phyloP scores from a whole-genome alignment of 1,284 basidiomycete species.

The Pterula multifida region DNA sequence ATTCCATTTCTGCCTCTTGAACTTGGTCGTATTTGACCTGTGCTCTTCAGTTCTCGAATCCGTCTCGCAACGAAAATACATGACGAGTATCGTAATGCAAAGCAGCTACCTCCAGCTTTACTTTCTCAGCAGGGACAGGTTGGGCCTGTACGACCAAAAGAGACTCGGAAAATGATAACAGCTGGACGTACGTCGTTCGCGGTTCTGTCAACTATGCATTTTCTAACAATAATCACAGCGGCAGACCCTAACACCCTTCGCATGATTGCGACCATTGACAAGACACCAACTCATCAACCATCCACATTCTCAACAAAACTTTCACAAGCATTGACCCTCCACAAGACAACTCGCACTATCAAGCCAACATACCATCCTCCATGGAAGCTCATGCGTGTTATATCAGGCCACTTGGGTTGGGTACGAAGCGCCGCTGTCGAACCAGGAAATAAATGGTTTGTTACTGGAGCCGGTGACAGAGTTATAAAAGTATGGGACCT shows the following conservation, averaged over 20 bases:
- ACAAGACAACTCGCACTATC: conserved; percentile 84
- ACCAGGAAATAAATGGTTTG: conserved; percentile 98
- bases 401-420: conserved; percentile 97
- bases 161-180: conserved; percentile 56
- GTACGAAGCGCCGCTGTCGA: conserved; percentile 95
- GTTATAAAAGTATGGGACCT: conserved; percentile 99
- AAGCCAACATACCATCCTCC: conserved; percentile 93
- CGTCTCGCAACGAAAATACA: conserved; percentile 66
- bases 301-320: conserved; percentile 55
- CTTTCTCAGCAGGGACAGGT: conserved; percentile 72
- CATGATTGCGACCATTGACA: conserved; percentile 63
- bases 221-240: conserved; percentile 21
- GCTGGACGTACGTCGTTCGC: conserved; percentile 43
- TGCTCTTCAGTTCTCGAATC: conserved; percentile 41
- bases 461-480: conserved; percentile 92
- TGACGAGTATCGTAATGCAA: conserved; percentile 82
- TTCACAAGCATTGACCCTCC: conserved; percentile 77
- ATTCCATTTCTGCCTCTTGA: conserved; percentile 10
- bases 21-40: background rate
- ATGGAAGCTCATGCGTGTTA: conserved; percentile 95
- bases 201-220: background rate
- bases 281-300: conserved; percentile 47
- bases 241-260: conserved; percentile 36
- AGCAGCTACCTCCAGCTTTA: conserved; percentile 74
- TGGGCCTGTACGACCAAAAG: conserved; percentile 63